Base-by-base conservation (phyloP, 768 basidiomycete genomes). In the Phallus indusiatus region DNA sequence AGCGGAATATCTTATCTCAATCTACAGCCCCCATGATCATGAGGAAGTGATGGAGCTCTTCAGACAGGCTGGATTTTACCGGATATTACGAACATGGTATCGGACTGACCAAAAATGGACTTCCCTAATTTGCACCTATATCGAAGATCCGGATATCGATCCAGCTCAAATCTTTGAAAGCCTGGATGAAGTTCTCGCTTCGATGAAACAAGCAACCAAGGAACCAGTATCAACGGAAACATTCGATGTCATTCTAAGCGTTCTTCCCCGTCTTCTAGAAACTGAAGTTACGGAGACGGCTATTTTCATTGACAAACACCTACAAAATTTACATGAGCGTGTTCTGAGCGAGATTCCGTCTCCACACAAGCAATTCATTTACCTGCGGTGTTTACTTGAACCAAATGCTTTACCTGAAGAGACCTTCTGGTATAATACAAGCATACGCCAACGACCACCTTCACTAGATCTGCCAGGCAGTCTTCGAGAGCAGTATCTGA, bases 1-100 rank as follows among this genome's bases (percentile, higher is more conserved):
- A 0, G 84, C 86, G 8, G 96, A 99, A 72, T 96, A 86, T 69
- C 81, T 99, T 34, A 77, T 98, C 17, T 99, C 96, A 1, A 82
- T 81, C 0, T 97, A 96, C 69, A 90, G 83, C 42, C 96, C 95
- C 0, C 85, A 86, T 63, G 84, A 94, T 59, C 77, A 76, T 64
- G 84, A 88, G 21, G 75, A 75, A 20, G 77, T 95, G 55, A 71
- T 86, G 46, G 67, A 67, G 10, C 73, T 92, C 2, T 95, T 97
- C 67, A 82, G 88, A 65, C 67, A 74, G 10, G 94, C 95, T 0
- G 86, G 90, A 0, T 99, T 99, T 74, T 94, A 84, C 69, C 83
- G 94, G 42, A 94, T 99, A 61, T 75, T 99, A 22, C 84, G 93
- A 47, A 76, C 81, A 9, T 86, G 89, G 78, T 84, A 91, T 72